Conservation (phyloP, 2,329 filamentous ascomycete genomes). For the Blastomyces parvus region DNA sequence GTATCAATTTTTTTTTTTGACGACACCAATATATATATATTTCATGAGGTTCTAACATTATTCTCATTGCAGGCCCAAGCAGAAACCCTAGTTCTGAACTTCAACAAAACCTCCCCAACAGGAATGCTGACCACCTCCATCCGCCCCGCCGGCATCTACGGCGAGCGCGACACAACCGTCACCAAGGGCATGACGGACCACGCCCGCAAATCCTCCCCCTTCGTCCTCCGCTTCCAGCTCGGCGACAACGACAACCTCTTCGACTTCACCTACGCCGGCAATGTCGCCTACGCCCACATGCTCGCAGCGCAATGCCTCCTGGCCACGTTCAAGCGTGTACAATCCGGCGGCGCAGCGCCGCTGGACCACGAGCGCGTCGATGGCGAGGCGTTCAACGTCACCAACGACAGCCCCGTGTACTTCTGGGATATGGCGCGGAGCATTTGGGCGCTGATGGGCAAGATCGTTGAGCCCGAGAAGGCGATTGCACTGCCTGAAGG, state of each 20-base stretch:
- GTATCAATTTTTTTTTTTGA: conserved; percentile 6
- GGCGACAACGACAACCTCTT: conserved; percentile 63
- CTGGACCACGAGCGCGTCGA: conserved; percentile 65
- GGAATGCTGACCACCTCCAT: conserved; percentile 68
- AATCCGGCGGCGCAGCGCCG: conserved; percentile 47
- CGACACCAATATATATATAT: neutral
- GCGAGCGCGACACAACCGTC: conserved; percentile 72
- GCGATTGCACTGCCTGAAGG: conserved; percentile 36
- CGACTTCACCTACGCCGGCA: conserved; percentile 61
- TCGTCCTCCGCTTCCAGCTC: conserved; percentile 68
- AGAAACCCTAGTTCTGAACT: conserved; percentile 68
- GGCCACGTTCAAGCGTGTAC: conserved; percentile 40
- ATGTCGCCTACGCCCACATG: conserved; percentile 69
- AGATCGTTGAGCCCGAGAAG: conserved; percentile 35
- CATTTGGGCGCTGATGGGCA: conserved; percentile 54
- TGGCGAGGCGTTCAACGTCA: conserved; percentile 82
- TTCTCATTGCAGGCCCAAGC: conserved; percentile 53
- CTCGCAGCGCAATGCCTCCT: conserved; percentile 68
- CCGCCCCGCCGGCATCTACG: conserved; percentile 81
- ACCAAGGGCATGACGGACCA: conserved; percentile 65
- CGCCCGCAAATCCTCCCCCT: conserved; percentile 46
- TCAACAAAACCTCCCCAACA: conserved; percentile 53
- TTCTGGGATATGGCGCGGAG: conserved; percentile 82
- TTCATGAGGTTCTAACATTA: neutral
- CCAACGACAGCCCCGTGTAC: conserved; percentile 78